Base-by-base conservation (phyloP, 805 yeast species). In the Yarrowia divulgata region DNA sequence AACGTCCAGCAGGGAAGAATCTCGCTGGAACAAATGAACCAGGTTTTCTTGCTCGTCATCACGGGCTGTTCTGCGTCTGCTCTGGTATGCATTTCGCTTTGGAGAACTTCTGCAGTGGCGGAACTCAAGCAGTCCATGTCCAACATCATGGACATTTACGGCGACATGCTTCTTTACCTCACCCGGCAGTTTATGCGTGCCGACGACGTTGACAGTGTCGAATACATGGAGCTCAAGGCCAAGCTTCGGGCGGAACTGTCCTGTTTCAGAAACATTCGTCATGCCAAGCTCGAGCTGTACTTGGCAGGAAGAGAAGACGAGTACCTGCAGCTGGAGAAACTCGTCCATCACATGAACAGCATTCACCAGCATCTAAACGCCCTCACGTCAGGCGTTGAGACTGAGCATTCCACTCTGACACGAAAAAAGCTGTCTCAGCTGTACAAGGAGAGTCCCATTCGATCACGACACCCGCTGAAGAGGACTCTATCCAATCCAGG, bases 41-140 rank as follows among this genome's bases (percentile, higher is more conserved):
- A 88, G 35, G 83, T 88, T 14, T 84, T 88, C 48, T 74, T 78
- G 55, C 88, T 90, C 70, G 91, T 89, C 12, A 75, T 81, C 14
- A 76, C 82, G 0, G 97, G 97, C 0, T 86, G 89, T 58, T 42
- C 82, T 2, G 80, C 88, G 1, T 84, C 92, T 0, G 86, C 85
- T n/a, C 50, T 80, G 1, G 79, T 87, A 1, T 90, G 96, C 75
- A 86, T 86, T 73, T n/a, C 82, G 1, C 69, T 90, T 8, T 86
- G 90, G 86, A 92, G 93, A 1, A 80, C 83, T 10, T 81, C 85
- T 18, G 91, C 93, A 1, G 82, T 81, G 12, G 74, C 73, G 4
- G 76, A 79, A 54, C 77, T 88, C 67, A 84, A 85, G 46, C 73
- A 73, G 1, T 75, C 81, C 5, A 76, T 89, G 69, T 87, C 85